Evolutionary conservation across 495 filamentous ascomycete genomes (phyloP).

Genomic region (Penicillium psychrofluorescens): DNA sequence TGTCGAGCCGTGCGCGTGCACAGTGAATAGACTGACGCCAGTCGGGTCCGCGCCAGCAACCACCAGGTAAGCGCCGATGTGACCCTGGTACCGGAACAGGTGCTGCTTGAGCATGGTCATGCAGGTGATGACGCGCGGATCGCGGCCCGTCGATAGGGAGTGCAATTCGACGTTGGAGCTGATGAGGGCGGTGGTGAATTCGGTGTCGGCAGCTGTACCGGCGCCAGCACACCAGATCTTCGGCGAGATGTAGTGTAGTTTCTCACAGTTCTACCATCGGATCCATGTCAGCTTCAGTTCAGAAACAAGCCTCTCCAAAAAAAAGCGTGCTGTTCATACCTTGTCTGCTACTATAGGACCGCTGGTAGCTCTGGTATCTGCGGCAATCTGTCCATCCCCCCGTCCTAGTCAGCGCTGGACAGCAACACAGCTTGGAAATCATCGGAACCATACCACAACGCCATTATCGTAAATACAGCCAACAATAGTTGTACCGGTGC

Average conservation of each 20-base stretch:
- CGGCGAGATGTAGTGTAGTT: slow-evolving; percentile 96
- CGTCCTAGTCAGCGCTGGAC: too few relatives aligned
- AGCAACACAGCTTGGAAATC: background rate
- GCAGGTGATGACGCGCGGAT: slow-evolving; percentile 94
- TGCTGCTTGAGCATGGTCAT: slow-evolving; percentile 99
- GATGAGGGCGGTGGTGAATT: slow-evolving; percentile 98
- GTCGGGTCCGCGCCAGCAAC: slow-evolving; percentile 97
- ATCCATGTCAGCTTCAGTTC: background rate
- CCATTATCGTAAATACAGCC: slow-evolving; percentile 96
- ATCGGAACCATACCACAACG: slow-evolving; percentile 63
- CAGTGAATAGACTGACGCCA: slow-evolving; percentile 91
- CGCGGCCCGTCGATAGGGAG: slow-evolving; percentile 87
- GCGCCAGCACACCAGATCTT: slow-evolving; percentile 99
- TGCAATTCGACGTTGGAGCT: slow-evolving; percentile 97
- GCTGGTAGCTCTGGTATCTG: slow-evolving; percentile 95
- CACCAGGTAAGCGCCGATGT: slow-evolving; percentile 97
- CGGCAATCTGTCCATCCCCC: slow-evolving; percentile 60
- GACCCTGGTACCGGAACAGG: slow-evolving; percentile 94
- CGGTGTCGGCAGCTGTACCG: slow-evolving; percentile 96
- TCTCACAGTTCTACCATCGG: slow-evolving; percentile 80
- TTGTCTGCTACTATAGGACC: slow-evolving; percentile 99
- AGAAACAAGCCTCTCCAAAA: too few relatives aligned
- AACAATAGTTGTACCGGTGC: slow-evolving; percentile 98
- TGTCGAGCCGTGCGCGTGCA: slow-evolving; percentile 96
- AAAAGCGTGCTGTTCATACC: slow-evolving; percentile 30